These are phyloP conservation scores for Tephrocybe rancida DNA, from an alignment of 768 basidiomycete genomes.

Conservation along the genomic window DNA sequence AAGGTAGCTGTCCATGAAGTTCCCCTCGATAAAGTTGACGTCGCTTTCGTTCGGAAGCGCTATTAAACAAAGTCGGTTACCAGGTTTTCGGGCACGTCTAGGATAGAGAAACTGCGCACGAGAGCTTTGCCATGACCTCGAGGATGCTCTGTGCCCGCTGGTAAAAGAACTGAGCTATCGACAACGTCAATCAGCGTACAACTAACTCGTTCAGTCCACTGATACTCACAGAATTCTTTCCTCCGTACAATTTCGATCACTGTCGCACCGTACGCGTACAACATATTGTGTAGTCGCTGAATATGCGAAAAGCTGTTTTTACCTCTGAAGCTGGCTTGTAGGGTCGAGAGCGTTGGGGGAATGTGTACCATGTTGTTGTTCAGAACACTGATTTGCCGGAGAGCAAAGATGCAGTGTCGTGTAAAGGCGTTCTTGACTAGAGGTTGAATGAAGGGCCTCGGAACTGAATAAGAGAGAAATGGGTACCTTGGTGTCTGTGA, in stretches of 20 bases:
- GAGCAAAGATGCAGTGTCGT: constrained; percentile 59
- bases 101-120: constrained; percentile 50
- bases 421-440: constrained; percentile 69
- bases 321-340: constrained; percentile 75
- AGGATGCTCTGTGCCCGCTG: constrained; percentile 80
- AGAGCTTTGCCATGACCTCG: constrained; percentile 85
- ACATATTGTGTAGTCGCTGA: constrained; percentile 82
- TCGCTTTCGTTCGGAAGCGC: constrained; percentile 77
- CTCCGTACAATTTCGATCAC: constrained; percentile 89
- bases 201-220: neutral
- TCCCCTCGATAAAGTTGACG: constrained; percentile 86
- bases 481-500: constrained; percentile 57
- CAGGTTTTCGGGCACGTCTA: neutral
- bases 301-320: constrained; percentile 92
- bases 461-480: neutral
- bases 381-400: constrained; percentile 77
- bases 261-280: constrained; percentile 91
- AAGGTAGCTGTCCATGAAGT: constrained; percentile 85
- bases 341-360: constrained; percentile 58
- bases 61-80: constrained; percentile 27
- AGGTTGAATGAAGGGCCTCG: constrained; percentile 23
- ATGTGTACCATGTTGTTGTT: constrained; percentile 83
- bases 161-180: constrained; percentile 74
- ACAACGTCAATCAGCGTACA: neutral
- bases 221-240: constrained; percentile 78